These are phyloP conservation scores for Apiospora rasikravindrae DNA, from an alignment of 2,329 filamentous ascomycete genomes.

Conservation along the genomic window DNA sequence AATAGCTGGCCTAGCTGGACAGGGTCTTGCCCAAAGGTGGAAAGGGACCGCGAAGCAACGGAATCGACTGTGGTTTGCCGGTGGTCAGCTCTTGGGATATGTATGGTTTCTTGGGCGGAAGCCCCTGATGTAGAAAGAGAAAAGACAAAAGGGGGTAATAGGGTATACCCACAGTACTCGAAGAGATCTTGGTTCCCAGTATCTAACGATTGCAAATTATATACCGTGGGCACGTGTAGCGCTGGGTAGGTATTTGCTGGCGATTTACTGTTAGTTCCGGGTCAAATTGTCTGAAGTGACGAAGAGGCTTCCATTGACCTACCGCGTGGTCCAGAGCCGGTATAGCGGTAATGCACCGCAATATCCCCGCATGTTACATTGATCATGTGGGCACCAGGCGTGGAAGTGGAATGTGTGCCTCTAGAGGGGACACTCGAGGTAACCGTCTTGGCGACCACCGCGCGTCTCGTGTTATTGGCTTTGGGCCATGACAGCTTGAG, in stretches of 20 bases:
- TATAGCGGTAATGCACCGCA: slow-evolving; percentile 28
- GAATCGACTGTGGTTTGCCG: slow-evolving; percentile 22
- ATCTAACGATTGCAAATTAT: background rate
- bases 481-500: slow-evolving; percentile 31
- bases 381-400: slow-evolving; percentile 24
- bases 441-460: slow-evolving; percentile 26
- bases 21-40: slow-evolving; percentile 29
- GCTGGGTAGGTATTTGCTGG: background rate
- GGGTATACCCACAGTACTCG: background rate
- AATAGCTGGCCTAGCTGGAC: slow-evolving; percentile 28
- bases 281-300: background rate
- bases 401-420: background rate
- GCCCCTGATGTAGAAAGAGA: too few species aligned
- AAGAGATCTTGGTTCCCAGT: background rate
- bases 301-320: background rate
- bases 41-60: slow-evolving; percentile 31
- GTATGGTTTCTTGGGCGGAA: too few species aligned
- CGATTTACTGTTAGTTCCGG: background rate
- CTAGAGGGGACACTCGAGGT: background rate
- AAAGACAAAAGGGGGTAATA: background rate
- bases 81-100: background rate
- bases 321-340: slow-evolving; percentile 18
- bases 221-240: background rate
- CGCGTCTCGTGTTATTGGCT: slow-evolving; percentile 27
- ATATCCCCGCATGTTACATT: slow-evolving; percentile 28